These are phyloP conservation scores for Syzygium aqueum DNA, from an alignment of 345 rosid species.

Conservation along the genomic window DNA sequence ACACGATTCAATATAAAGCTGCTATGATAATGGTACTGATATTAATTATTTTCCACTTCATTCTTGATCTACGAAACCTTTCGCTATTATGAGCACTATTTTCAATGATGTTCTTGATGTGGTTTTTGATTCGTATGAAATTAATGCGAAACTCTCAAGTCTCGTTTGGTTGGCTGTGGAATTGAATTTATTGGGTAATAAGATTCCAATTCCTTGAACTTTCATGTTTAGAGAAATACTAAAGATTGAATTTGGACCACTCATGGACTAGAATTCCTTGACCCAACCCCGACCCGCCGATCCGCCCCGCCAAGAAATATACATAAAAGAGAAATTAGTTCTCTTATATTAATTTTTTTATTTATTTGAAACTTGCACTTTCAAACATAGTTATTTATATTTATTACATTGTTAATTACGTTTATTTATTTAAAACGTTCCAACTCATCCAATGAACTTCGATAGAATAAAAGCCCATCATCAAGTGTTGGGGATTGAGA, in stretches of 20 bases:
- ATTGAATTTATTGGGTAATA: not conserved
- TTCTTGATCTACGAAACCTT: not conserved
- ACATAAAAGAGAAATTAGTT: not conserved
- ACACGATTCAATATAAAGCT: not conserved
- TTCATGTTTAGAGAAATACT: not conserved
- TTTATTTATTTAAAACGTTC: not conserved
- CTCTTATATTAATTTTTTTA: not conserved
- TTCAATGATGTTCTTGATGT: not conserved
- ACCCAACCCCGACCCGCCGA: not conserved
- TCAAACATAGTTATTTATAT: not conserved
- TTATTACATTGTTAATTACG: not conserved
- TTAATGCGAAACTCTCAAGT: not conserved
- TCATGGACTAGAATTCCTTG: no score
- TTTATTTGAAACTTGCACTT: not conserved
- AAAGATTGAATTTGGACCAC: not conserved
- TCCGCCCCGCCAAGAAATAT: not conserved
- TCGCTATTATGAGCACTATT: not conserved
- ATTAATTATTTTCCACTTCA: not conserved
- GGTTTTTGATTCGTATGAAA: not conserved
- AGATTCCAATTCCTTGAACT: not conserved
- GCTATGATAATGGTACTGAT: not conserved
- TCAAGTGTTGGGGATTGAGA: not conserved
- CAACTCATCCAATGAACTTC: not conserved
- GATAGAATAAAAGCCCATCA: not conserved
- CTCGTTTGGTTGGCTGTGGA: not conserved